Base-by-base conservation (phyloP, 75 land plant species). In the Chamaecyparis obtusa region DNA sequence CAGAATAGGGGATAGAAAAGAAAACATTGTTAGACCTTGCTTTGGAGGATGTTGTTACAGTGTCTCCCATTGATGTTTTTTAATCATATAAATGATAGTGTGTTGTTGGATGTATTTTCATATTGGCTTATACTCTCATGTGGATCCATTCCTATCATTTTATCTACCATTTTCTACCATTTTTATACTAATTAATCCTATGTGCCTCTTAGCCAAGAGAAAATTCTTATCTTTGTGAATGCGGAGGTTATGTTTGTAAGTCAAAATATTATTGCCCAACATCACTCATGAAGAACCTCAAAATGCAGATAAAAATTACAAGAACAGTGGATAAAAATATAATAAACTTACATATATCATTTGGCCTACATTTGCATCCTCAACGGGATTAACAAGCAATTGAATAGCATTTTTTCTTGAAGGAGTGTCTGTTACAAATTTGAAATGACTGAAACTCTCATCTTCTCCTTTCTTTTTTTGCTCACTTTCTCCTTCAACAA, bases 311-410 rank as follows among this genome's bases (percentile, higher is more conserved):
- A 0, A 51, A 51, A 51, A 11, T 51, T 51, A 13, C 54, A 51
- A 51, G 54, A 51, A 51, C 54, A 51, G 14, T 0, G 1, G n/a
- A 1, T 6, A 54, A 46, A n/a, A 83, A 43, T 3, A 84, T 9
- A 43, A 56, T 5, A 19, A 83, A 43, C 93, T 77, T 82, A 97
- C 99, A 76, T 92, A 90, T 74, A 98, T 92, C 99, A 98, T 97
- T 89, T 96, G 95, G 72, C 99, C 99, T 80, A 95, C 96, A 81
- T 94, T 96, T 5, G 99, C 99, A 82, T 96, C 99, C 88, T 95
- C 95, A 46, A 96, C 95, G 36, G 99, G 99, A 21, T 85, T 49
- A 57, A 93, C 95, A 2, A 96, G 99, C 24, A 98, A 92, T 92
- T 98, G 99, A 60, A 98, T 96, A 15, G 99, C 97, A 35, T 87